Evolutionary conservation across 495 filamentous ascomycete species (phyloP), one percentile per base, ranked within the genome.

Genomic region (Penicillium subrubescens): DNA sequence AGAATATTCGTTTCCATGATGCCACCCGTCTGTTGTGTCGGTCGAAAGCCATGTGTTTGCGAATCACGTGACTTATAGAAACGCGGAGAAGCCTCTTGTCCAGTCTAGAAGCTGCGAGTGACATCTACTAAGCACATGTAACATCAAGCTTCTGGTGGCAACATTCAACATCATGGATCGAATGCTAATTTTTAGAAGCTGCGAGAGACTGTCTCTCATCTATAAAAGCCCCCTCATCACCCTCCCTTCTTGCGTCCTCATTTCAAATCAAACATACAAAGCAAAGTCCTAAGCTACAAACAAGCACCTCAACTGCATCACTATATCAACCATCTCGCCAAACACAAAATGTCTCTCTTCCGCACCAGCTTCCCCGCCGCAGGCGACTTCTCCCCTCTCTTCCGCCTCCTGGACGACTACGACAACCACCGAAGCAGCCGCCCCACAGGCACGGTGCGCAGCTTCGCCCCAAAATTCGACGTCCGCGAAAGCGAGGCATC

Each of bases 391-490:
- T 55, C 70, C 27, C 73, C 79, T 37, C 74, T 83, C 63, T 81
- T 83, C 78, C 80, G 78, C 52, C 75, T 82, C 17, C 71, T 82
- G 34, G 79, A 82, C 62, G 77, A 80, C 72, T 80, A 79, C 52
- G 80, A 82, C 59, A 39, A 60, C 69, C 80, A 81, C 72, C 78
- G 77, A 39, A 66, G 46, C 59, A 51, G 19, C 53, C 8, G 53
- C 54, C 19, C 69, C 21, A 5, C 54, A 31, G 43, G 68, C 21
- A 5, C 54, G 27, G 43, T 71, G 41, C 77, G 76, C 53, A 79
- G 84, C 35, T 94, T 93, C 79, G 77, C 82, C 6, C 92, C 92
- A 19, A 86, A 87, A 68, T 97, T 97, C 77, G 94, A 97, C 74
- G 82, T 97, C 63, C 85, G 84, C 64, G 93, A 97, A 77, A 83